phyloP scores from a whole-genome alignment of 2,329 filamentous ascomycete species.

The Paecilomyces niveus region DNA sequence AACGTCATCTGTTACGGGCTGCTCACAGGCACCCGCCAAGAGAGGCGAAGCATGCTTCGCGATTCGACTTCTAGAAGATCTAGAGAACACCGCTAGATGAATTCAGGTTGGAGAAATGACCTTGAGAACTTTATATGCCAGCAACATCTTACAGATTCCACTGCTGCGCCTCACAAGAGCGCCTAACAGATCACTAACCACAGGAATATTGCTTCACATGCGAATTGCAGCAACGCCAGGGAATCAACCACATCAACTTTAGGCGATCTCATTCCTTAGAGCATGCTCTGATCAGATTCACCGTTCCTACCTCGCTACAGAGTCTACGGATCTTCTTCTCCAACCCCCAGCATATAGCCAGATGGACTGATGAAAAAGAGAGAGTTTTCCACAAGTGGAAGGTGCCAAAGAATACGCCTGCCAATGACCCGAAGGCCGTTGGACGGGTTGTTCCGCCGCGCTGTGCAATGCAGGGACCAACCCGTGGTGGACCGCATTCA shows the following conservation, averaged over 20 bases:
- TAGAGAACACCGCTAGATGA: background rate
- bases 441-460: constrained; percentile 45
- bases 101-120: too few relatives aligned
- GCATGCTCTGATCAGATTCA: background rate
- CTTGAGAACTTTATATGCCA: too few relatives aligned
- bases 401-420: constrained; percentile 46
- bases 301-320: background rate
- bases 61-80: background rate
- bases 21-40: background rate
- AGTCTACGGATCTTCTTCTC: constrained; percentile 19
- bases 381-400: constrained; percentile 23
- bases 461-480: constrained; percentile 53
- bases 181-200: background rate
- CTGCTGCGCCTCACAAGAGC: background rate
- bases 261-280: too few relatives aligned
- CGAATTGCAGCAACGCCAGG: too few relatives aligned
- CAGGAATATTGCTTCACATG: background rate
- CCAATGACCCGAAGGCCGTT: constrained; percentile 44
- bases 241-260: too few relatives aligned
- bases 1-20: background rate
- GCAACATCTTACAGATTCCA: background rate
- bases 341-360: constrained; percentile 23
- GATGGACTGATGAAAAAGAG: constrained; percentile 35
- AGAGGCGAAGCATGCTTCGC: background rate
- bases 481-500: constrained; percentile 38